Evolutionary conservation across 148 eudicot genomes (phyloP).

Genomic region (Rhododendron mucronatum): DNA sequence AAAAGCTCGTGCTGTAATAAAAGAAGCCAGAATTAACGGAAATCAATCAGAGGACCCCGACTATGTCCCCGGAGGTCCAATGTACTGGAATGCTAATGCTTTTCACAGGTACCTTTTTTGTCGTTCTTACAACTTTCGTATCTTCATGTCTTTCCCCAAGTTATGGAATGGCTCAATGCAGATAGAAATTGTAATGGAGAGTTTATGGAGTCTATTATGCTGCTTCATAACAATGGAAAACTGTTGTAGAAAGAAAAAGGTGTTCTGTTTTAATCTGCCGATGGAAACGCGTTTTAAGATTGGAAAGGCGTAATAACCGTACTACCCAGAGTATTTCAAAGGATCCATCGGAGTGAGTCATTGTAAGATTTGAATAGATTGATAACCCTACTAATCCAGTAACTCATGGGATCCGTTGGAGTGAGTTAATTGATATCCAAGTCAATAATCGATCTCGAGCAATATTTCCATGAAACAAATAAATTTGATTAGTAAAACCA

Average conservation of each 20-base stretch:
- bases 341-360: not conserved
- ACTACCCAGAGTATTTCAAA: not conserved
- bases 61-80: slow-evolving; percentile 28
- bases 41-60: slow-evolving; percentile 25
- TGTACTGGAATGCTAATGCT: slow-evolving; percentile 28
- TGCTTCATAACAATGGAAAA: not conserved
- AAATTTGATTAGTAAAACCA: not conserved
- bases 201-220: not conserved
- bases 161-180: not conserved
- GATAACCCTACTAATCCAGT: not conserved
- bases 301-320: not conserved
- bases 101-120: slow-evolving; percentile 32
- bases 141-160: not conserved
- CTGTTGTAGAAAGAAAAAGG: not conserved
- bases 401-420: not conserved
- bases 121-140: not conserved
- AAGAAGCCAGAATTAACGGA: slow-evolving; percentile 21
- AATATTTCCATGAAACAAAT: not conserved
- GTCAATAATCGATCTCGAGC: not conserved
- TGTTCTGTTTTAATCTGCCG: not conserved
- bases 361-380: not conserved
- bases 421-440: not conserved
- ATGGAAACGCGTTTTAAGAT: not conserved
- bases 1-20: slow-evolving; percentile 50
- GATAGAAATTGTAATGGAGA: not conserved